Evolutionary conservation across 805 yeast species (phyloP).

Genomic region (Lipomyces mesembrius): DNA sequence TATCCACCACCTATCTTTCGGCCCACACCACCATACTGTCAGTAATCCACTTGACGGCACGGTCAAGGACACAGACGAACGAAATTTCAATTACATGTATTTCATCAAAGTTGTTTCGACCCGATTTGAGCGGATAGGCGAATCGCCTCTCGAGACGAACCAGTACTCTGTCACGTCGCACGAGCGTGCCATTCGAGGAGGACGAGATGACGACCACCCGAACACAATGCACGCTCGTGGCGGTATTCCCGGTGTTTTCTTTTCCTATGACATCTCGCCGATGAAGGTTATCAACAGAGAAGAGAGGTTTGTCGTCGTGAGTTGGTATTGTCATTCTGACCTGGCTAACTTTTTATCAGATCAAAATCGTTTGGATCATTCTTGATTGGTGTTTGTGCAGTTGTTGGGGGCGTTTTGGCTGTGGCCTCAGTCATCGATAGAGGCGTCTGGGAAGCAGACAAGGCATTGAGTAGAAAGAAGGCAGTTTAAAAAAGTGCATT

Average conservation of each 20-base stretch:
- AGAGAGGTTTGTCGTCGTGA: slow-evolving; percentile 42
- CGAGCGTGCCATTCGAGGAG: slow-evolving; percentile 83
- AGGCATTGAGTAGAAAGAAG: slow-evolving; percentile 64
- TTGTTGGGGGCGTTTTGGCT: slow-evolving; percentile 90
- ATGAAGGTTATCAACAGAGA: slow-evolving; percentile 87
- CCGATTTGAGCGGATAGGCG: slow-evolving; percentile 70
- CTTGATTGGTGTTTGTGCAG: slow-evolving; percentile 78
- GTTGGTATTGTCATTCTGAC: slow-evolving; percentile 19
- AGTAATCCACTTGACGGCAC: slow-evolving; percentile 56
- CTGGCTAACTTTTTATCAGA: slow-evolving; percentile 35
- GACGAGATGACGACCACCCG: slow-evolving; percentile 89
- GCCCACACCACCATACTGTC: slow-evolving; percentile 50
- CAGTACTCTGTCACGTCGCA: slow-evolving; percentile 90
- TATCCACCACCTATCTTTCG: slow-evolving; percentile 83
- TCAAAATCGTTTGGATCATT: slow-evolving; percentile 83
- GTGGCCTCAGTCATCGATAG: slow-evolving; percentile 89
- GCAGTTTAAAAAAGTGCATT: slow-evolving; percentile 15
- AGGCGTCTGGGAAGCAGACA: slow-evolving; percentile 86
- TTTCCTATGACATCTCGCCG: slow-evolving; percentile 90
- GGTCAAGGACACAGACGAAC: slow-evolving; percentile 49
- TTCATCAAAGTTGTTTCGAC: slow-evolving; percentile 90
- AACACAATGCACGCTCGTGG: slow-evolving; percentile 73
- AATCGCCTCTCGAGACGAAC: slow-evolving; percentile 66
- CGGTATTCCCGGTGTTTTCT: slow-evolving; percentile 87
- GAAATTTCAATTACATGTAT: slow-evolving; percentile 68